Conservation (phyloP, 371 early-diverging fungal genomes). For the Mortierella sp. region DNA sequence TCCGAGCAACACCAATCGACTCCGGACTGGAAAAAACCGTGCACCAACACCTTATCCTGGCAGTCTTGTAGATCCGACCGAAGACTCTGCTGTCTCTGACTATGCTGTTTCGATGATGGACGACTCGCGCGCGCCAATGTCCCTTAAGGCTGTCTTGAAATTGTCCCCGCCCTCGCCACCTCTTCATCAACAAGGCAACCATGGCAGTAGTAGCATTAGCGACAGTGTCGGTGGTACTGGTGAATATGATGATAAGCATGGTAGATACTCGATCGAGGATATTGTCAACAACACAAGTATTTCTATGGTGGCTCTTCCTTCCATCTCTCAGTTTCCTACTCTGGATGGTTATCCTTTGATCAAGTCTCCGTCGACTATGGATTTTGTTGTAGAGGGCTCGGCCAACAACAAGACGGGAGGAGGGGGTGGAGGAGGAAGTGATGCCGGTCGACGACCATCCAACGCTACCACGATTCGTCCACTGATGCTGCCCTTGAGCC, state of each 20-base stretch:
- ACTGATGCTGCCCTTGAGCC: conserved; percentile 30
- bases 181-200: neutral
- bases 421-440: neutral
- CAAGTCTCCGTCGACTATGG: conserved; percentile 28
- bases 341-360: conserved; percentile 40
- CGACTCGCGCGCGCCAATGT: neutral
- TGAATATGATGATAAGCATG: neutral
- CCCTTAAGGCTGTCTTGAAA: neutral
- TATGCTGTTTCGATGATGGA: conserved; percentile 10
- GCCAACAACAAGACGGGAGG: neutral
- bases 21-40: conserved; percentile 23
- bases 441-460: neutral
- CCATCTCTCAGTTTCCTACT: conserved; percentile 29
- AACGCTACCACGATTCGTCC: neutral
- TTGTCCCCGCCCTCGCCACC: neutral
- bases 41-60: conserved; percentile 40
- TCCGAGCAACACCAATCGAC: neutral
- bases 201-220: neutral
- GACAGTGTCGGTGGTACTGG: neutral
- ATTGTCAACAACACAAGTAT: conserved; percentile 13
- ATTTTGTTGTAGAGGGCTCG: neutral
- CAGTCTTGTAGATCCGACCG: conserved; percentile 15
- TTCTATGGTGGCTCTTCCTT: neutral
- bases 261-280: conserved; percentile 11
- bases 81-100: conserved; percentile 9